phyloP scores from a whole-genome alignment of 2,329 filamentous ascomycete genomes.

The Chaetomiaceae sp. region DNA sequence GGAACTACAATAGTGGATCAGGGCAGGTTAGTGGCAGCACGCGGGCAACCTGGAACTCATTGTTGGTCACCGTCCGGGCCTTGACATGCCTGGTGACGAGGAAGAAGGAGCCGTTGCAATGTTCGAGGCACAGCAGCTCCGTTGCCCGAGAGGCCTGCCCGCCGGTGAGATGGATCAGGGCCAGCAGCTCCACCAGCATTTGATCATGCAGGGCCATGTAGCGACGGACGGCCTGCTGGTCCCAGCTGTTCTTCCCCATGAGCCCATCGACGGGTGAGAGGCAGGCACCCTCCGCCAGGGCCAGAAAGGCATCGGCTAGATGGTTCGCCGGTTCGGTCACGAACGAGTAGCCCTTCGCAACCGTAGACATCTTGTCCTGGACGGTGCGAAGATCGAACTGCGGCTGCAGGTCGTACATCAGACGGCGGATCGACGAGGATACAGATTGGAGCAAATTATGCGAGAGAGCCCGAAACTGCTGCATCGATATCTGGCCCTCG shows the following conservation, averaged over 20 bases:
- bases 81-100: background rate
- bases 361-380: background rate
- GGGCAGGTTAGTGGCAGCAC: background rate
- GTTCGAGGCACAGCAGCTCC: background rate
- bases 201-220: background rate
- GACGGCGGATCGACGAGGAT: background rate
- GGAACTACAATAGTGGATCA: background rate
- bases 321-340: background rate
- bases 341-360: background rate
- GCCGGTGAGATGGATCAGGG: background rate
- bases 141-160: background rate
- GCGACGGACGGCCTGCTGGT: background rate
- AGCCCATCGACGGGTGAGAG: background rate
- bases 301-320: background rate
- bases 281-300: background rate
- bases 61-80: background rate
- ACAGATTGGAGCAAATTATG: background rate
- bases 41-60: background rate
- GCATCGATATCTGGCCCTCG: background rate
- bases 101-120: background rate
- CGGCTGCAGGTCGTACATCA: background rate
- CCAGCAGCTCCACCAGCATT: background rate
- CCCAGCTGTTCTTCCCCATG: background rate
- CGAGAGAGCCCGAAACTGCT: background rate
- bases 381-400: background rate